A percentile compares a stretch with the other conserved stretches of the same genome.
These are phyloP conservation scores for Cyberlindnera subsufficiens DNA, from an alignment of 805 yeast genomes.

Conservation along the genomic window DNA sequence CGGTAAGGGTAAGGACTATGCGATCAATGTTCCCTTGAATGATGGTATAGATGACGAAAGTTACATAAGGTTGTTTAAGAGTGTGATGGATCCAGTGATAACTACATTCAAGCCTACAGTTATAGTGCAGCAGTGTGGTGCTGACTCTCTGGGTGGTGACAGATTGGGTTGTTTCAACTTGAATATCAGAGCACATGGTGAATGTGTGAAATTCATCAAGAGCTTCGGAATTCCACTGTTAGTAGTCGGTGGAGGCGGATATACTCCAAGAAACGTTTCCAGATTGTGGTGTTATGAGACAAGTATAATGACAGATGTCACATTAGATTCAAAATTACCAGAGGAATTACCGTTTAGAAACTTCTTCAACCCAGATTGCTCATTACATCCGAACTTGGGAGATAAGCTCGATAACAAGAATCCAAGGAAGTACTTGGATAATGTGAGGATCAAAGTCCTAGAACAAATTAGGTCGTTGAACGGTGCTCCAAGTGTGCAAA, in stretches of 20 bases:
- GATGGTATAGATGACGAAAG: conserved; percentile 96
- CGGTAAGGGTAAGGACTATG: conserved; percentile 82
- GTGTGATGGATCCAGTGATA: conserved; percentile 85
- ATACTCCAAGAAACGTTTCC: conserved; percentile 92
- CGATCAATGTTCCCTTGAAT: conserved; percentile 85
- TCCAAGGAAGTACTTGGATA: conserved; percentile 74
- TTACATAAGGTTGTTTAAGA: conserved; percentile 69
- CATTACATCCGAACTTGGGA: conserved; percentile 79
- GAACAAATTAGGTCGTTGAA: conserved; percentile 78
- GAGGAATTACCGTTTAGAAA: conserved; percentile 49
- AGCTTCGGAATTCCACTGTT: conserved; percentile 86
- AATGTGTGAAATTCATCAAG: conserved; percentile 85
- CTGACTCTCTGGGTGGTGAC: conserved; percentile 91
- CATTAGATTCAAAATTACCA: conserved; percentile 55
- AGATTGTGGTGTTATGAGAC: conserved; percentile 96
- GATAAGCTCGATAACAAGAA: conserved; percentile 83
- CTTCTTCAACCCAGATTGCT: conserved; percentile 75
- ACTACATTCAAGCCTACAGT: conserved; percentile 90
- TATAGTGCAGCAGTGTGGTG: conserved; percentile 95
- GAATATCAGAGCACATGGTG: conserved; percentile 90
- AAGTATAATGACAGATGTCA: conserved; percentile 62
- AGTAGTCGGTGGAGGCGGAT: conserved; percentile 97
- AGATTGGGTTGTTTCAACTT: conserved; percentile 91
- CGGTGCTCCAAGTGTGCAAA: conserved; percentile 92
- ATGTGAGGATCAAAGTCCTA: conserved; percentile 64